Evolutionary conservation across 169 alveolate genomes (phyloP).

Genomic region (Plasmodium chabaudi): DNA sequence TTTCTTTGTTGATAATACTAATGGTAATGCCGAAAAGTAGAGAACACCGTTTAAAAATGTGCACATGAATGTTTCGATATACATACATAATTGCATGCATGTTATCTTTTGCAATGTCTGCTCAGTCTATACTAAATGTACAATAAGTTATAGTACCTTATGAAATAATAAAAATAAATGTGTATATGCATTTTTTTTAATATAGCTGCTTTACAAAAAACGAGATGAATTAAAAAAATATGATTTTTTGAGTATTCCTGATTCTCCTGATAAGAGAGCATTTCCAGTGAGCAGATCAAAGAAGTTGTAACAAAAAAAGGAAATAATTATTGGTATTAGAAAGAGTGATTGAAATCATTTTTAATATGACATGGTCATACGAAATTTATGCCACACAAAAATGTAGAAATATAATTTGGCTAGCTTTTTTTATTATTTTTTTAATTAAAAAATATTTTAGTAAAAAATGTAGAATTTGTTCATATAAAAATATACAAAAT

Average conservation of each 20-base stretch:
- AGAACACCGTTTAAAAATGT: not conserved
- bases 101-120: not conserved
- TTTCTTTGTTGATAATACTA: conserved; percentile 34
- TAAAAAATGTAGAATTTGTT: too few relatives aligned
- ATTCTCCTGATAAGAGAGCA: conserved; percentile 58
- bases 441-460: too few relatives aligned
- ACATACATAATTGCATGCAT: not conserved
- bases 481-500: too few relatives aligned
- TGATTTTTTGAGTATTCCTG: conserved; percentile 66
- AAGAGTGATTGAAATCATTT: too few relatives aligned
- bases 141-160: not conserved
- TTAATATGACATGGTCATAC: too few relatives aligned
- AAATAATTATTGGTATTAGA: too few relatives aligned
- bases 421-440: too few relatives aligned
- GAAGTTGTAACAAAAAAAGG: conserved; percentile 25
- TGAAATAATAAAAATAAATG: not conserved
- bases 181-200: not conserved
- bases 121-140: not conserved
- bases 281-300: conserved; percentile 49
- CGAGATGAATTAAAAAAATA: conserved; percentile 31
- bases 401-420: too few relatives aligned
- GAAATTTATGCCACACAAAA: too few relatives aligned
- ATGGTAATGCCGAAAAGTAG: conserved; percentile 39
- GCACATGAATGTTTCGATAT: conserved; percentile 1
- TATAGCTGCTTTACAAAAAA: conserved; percentile 41